Conservation (phyloP, 2,329 filamentous ascomycete species). For the Pezicula neosporulosa region DNA sequence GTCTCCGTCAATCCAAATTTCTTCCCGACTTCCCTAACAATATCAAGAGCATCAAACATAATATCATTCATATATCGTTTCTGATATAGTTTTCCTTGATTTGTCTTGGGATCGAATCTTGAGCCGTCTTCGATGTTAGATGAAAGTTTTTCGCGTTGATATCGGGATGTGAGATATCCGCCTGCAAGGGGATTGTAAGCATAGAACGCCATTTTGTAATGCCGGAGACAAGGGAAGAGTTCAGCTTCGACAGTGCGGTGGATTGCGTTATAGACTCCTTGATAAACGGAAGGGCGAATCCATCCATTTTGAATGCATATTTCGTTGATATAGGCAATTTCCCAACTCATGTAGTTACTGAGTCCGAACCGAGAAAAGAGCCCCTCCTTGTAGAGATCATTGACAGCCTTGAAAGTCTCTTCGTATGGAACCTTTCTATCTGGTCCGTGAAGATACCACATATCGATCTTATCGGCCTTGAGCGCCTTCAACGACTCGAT, state of each 20-base stretch:
- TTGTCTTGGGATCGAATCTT: constrained; percentile 35
- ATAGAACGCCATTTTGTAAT: constrained; percentile 59
- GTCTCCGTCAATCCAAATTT: constrained; percentile 66
- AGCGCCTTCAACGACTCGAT: constrained; percentile 50
- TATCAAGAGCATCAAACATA: constrained; percentile 59
- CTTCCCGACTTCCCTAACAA: constrained; percentile 62
- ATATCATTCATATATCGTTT: constrained; percentile 56
- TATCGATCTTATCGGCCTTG: constrained; percentile 39
- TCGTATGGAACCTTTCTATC: constrained; percentile 24
- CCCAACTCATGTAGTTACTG: constrained; percentile 52
- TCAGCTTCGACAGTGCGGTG: constrained; percentile 55
- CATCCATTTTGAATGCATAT: constrained; percentile 30
- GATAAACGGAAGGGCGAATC: constrained; percentile 30
- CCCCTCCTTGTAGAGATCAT: constrained; percentile 30
- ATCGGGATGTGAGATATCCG: constrained; percentile 37
- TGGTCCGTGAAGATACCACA: constrained; percentile 25
- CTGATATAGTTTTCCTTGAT: constrained; percentile 48
- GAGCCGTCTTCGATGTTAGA: constrained; percentile 28
- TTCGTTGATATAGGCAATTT: constrained; percentile 25
- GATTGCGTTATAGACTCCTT: constrained; percentile 29
- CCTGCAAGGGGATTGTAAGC: constrained; percentile 57
- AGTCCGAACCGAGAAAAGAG: constrained; percentile 47
- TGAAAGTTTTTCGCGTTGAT: constrained; percentile 27
- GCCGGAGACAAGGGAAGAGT: constrained; percentile 53
- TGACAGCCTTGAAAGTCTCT: constrained; percentile 24